Evolutionary conservation across 1,284 basidiomycete species (phyloP).

Genomic region (Irpex lacteus): DNA sequence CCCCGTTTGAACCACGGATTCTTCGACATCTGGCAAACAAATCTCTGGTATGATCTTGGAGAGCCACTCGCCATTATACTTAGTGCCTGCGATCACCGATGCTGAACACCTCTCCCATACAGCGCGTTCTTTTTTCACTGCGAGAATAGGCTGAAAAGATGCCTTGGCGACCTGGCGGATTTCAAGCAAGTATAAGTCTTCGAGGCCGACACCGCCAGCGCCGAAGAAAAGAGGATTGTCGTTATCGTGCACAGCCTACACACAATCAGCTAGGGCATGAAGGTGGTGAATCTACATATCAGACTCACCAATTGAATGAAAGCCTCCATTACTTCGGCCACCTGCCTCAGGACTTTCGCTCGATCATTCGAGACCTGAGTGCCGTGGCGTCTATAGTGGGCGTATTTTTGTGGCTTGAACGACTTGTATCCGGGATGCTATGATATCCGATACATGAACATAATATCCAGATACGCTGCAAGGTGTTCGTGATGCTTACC

Average conservation of each 20-base stretch:
- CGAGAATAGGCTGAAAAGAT: conserved; percentile 10
- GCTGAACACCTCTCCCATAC: neutral
- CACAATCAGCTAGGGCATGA: neutral
- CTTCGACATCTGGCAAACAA: too few relatives aligned
- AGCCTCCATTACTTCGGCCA: neutral
- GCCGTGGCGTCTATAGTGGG: neutral
- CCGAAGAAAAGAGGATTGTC: conserved; percentile 1
- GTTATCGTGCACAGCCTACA: neutral
- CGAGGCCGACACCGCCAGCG: conserved; percentile 1
- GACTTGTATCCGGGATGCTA: neutral
- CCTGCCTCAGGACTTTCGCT: neutral
- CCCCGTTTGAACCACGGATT: too few relatives aligned
- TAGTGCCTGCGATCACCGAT: neutral
- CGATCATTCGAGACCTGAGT: neutral
- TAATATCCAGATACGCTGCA: too few relatives aligned
- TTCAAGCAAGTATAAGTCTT: conserved; percentile 10
- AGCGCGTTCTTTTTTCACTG: neutral
- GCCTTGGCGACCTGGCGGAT: conserved; percentile 6
- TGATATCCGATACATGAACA: too few relatives aligned
- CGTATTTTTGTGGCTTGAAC: neutral
- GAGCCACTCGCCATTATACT: neutral
- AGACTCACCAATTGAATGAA: neutral
- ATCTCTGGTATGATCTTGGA: too few relatives aligned
- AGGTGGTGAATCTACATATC: neutral
- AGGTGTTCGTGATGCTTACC: too few relatives aligned